Percentiles rank a stretch among this genome's conserved stretches.
Conservation (phyloP, 2,329 filamentous ascomycete genomes). For the Aspergillus sp. region DNA sequence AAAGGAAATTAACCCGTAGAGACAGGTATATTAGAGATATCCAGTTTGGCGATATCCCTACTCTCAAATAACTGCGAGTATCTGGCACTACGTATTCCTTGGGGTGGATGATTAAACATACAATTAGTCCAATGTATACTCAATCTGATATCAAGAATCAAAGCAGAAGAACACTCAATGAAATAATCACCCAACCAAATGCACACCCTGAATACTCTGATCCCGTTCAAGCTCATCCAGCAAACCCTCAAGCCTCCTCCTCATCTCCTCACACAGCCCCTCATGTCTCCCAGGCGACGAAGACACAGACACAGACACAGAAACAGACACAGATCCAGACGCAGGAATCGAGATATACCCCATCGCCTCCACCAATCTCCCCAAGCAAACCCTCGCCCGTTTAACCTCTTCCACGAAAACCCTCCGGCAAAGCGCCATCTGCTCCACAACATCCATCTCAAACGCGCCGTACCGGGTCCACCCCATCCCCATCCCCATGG, state of each 20-base stretch:
- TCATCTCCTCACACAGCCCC: slow-evolving; percentile 15
- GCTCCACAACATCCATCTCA: slow-evolving; percentile 14
- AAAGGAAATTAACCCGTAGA: no score
- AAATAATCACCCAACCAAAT: neutral
- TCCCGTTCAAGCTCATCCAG: slow-evolving; percentile 4
- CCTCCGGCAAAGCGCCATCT: slow-evolving; percentile 10
- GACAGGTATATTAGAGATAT: no score
- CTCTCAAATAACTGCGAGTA: no score
- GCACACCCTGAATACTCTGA: neutral
- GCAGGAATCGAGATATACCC: neutral
- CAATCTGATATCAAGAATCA: neutral
- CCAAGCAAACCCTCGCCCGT: slow-evolving; percentile 10
- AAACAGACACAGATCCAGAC: neutral
- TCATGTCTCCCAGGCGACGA: slow-evolving; percentile 12
- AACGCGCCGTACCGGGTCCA: slow-evolving; percentile 13
- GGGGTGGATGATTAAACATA: no score
- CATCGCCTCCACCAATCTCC: slow-evolving; percentile 10
- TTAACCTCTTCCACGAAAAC: slow-evolving; percentile 14
- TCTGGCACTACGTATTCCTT: no score
- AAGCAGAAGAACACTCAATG: no score
- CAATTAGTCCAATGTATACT: neutral
- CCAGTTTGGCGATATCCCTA: no score
- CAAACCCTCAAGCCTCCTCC: slow-evolving; percentile 10
- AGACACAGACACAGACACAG: neutral
- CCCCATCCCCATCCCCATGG: neutral